A percentile compares a stretch with the other conserved stretches of the same genome.
These are phyloP conservation scores for Xylaria sp. DNA, from an alignment of 2,329 filamentous ascomycete species.

Conservation along the genomic window DNA sequence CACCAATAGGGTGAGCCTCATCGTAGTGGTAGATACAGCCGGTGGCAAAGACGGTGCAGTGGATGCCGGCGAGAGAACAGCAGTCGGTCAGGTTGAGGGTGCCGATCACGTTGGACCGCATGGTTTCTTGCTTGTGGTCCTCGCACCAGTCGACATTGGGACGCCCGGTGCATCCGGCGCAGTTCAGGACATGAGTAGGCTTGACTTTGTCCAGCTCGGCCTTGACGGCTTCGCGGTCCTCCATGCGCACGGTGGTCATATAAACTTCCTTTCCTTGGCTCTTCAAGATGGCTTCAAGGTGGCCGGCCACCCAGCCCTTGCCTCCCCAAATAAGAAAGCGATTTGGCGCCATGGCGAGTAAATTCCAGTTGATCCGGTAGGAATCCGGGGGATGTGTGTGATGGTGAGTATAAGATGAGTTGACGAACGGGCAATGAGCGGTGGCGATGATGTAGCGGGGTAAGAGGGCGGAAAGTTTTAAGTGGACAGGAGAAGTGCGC, in stretches of 20 bases:
- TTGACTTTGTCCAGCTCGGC: conserved; percentile 66
- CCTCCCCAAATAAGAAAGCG: conserved; percentile 73
- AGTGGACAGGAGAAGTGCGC: background rate
- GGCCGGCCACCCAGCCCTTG: conserved; percentile 70
- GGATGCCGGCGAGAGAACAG: conserved; percentile 67
- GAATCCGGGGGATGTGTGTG: conserved; percentile 4
- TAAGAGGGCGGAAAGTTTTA: background rate
- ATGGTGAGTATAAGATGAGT: conserved; percentile 1
- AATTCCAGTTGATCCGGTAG: conserved; percentile 35
- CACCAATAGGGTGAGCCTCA: conserved; percentile 67
- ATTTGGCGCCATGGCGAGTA: conserved; percentile 42
- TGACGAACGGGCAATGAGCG: background rate
- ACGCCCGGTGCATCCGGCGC: conserved; percentile 72
- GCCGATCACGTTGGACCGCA: conserved; percentile 74
- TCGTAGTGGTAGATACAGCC: conserved; percentile 75
- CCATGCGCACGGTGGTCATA: conserved; percentile 72
- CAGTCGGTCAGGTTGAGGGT: conserved; percentile 71
- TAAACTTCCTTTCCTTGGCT: conserved; percentile 69
- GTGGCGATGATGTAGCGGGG: conserved; percentile 11
- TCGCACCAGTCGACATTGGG: conserved; percentile 79
- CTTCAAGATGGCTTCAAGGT: conserved; percentile 68
- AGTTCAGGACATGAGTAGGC: conserved; percentile 74
- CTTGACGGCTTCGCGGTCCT: conserved; percentile 67
- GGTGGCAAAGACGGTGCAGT: conserved; percentile 73
- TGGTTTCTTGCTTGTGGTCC: conserved; percentile 73